Percentiles rank a stretch among this genome's conserved stretches.
Evolutionary conservation across 495 filamentous ascomycete genomes (phyloP).

Genomic region (Penicillium paradoxum): DNA sequence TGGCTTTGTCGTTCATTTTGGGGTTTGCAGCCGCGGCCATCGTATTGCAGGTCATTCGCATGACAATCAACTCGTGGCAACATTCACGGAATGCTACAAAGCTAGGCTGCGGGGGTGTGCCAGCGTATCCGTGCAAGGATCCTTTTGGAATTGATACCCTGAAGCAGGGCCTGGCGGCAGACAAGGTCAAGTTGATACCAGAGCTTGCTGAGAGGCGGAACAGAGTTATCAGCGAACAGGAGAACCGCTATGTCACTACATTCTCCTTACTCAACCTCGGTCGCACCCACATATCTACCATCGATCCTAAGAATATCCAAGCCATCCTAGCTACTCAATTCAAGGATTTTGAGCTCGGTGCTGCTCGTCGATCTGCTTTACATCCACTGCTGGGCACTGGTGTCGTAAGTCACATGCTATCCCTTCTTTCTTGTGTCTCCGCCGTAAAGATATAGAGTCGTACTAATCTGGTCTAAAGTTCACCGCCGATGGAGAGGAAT

Average conservation of each 20-base stretch:
- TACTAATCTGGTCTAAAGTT: conserved; percentile 30
- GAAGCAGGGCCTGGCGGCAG: conserved; percentile 24
- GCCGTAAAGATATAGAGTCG: no score
- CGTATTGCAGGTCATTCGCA: conserved; percentile 23
- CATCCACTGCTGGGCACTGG: conserved; percentile 42
- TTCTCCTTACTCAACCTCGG: conserved; percentile 25
- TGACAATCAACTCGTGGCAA: conserved; percentile 20
- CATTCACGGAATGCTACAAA: conserved; percentile 27
- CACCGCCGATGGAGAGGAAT: conserved; percentile 45
- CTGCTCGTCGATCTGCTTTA: conserved; percentile 28
- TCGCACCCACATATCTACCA: conserved; percentile 34
- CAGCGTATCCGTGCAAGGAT: conserved; percentile 29
- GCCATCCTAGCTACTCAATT: conserved; percentile 53
- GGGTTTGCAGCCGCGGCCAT: conserved; percentile 25
- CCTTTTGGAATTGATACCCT: conserved; percentile 28
- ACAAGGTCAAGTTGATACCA: conserved; percentile 26
- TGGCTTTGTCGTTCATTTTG: conserved; percentile 19
- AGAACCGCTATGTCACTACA: conserved; percentile 29
- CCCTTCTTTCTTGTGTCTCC: not conserved
- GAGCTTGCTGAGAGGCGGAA: conserved; percentile 19
- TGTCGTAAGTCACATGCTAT: conserved; percentile 33
- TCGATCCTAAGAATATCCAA: conserved; percentile 52
- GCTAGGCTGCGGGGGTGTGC: conserved; percentile 27
- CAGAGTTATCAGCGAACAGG: conserved; percentile 17
- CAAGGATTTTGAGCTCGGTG: conserved; percentile 44